Percentiles rank a stretch among this genome's conserved stretches.
Conservation (phyloP, 352 stramenopile genomes). For the Globisporangium iwayamae region DNA sequence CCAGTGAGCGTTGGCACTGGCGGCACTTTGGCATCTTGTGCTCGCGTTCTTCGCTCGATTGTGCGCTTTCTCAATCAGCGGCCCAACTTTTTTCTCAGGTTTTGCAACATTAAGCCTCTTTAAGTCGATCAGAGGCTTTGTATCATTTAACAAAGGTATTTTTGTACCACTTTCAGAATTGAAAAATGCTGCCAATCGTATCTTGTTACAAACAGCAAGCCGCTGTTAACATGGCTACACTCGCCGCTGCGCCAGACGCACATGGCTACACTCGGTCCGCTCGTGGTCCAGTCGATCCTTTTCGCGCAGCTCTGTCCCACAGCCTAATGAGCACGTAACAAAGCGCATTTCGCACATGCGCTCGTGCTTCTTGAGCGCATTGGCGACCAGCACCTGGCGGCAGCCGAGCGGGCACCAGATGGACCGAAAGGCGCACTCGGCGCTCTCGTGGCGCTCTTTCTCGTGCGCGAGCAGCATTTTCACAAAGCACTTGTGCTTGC, state of each 20-base stretch:
- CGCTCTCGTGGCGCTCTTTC: slow-evolving; percentile 50
- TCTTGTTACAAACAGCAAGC: not conserved
- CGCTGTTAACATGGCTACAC: slow-evolving; percentile 9
- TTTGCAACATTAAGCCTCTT: not conserved
- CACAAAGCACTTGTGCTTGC: slow-evolving; percentile 43
- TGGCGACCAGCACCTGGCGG: slow-evolving; percentile 39
- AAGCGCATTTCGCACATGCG: slow-evolving; percentile 59
- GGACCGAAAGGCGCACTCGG: slow-evolving; percentile 51
- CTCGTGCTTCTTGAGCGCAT: slow-evolving; percentile 54
- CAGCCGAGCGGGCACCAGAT: slow-evolving; percentile 74
- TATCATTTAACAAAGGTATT: not conserved
- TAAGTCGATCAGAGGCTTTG: not conserved
- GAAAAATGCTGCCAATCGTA: too few relatives aligned
- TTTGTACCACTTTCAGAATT: too few relatives aligned
- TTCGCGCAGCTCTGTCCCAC: slow-evolving; percentile 59
- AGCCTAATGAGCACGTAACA: slow-evolving; percentile 42
- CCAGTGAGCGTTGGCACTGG: slow-evolving; percentile 29
- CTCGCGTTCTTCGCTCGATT: not conserved
- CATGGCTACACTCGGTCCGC: slow-evolving; percentile 5
- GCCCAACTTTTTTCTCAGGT: not conserved
- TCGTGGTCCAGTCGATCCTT: slow-evolving; percentile 59
- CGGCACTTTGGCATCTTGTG: slow-evolving; percentile 18
- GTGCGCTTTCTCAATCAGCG: not conserved
- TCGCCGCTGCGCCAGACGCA: not conserved
- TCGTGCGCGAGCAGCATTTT: slow-evolving; percentile 54